These are phyloP conservation scores for Avena sativa DNA, from an alignment of 176 grass and related monocot species.

Conservation along the genomic window DNA sequence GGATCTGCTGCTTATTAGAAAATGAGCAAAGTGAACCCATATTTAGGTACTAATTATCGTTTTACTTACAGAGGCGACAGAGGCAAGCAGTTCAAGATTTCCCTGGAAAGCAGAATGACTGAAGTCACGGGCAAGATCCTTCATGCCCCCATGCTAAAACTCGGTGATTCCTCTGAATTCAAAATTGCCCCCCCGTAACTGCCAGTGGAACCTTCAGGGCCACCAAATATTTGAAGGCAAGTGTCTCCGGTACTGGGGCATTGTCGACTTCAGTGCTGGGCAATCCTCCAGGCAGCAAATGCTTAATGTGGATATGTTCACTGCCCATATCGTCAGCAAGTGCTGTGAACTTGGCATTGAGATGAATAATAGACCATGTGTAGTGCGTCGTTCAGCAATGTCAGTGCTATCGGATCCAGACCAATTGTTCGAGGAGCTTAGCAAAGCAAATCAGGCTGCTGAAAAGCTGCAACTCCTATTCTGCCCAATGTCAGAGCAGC, in stretches of 20 bases:
- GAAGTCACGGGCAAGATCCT: conserved; percentile 53
- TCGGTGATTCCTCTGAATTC: conserved; percentile 6
- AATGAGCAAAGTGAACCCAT: neutral
- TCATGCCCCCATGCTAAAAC: conserved; percentile 39
- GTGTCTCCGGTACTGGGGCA: conserved; percentile 42
- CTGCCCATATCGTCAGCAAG: conserved; percentile 29
- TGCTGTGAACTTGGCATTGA: conserved; percentile 48
- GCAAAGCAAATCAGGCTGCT: conserved; percentile 29
- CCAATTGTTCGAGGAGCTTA: conserved; percentile 35
- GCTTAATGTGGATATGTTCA: neutral
- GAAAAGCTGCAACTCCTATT: conserved; percentile 50
- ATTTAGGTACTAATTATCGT: conserved; percentile 10
- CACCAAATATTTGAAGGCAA: conserved; percentile 18
- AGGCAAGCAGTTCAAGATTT: conserved; percentile 37
- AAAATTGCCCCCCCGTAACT: neutral
- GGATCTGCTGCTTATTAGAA: neutral
- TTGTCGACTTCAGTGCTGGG: conserved; percentile 50
- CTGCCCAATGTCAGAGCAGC: conserved; percentile 58
- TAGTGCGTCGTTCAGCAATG: conserved; percentile 6
- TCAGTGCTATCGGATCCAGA: conserved; percentile 22
- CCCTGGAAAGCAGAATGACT: conserved; percentile 43
- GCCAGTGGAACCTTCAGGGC: conserved; percentile 50
- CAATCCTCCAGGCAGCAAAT: neutral
- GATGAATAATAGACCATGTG: neutral
- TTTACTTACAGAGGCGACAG: conserved; percentile 45